Conservation (phyloP, 179 eudicot species). For the Pouteria campechiana region DNA sequence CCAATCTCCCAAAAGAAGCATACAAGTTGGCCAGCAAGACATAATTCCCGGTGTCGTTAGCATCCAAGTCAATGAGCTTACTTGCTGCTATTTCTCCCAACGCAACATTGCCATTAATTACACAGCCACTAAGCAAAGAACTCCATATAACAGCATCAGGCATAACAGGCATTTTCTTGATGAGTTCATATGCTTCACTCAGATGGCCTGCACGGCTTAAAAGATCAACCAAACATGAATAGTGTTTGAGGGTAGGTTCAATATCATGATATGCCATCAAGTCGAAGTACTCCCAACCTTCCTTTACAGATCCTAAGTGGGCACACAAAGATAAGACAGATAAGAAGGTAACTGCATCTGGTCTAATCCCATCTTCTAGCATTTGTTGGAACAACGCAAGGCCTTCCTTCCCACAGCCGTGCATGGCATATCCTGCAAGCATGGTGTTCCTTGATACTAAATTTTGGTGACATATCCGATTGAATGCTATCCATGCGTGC, state of each 20-base stretch:
- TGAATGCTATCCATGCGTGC: conserved; percentile 14
- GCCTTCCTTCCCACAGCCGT: conserved; percentile 45
- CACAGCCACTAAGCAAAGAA: conserved; percentile 55
- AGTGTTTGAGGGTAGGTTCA: conserved; percentile 40
- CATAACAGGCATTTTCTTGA: conserved; percentile 32
- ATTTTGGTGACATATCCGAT: conserved; percentile 20
- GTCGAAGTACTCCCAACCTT: conserved; percentile 22
- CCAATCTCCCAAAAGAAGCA: conserved; percentile 42
- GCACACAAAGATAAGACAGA: conserved; percentile 50
- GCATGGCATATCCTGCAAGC: conserved; percentile 48
- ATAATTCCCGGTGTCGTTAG: conserved; percentile 38
- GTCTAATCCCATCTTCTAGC: conserved; percentile 26
- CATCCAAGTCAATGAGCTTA: conserved; percentile 36
- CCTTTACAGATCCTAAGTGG: conserved; percentile 37
- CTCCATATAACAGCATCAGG: conserved; percentile 59
- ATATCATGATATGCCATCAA: conserved; percentile 29
- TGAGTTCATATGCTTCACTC: conserved; percentile 22
- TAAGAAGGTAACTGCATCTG: conserved; percentile 44
- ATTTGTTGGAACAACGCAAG: conserved; percentile 27
- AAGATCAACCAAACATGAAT: conserved; percentile 46
- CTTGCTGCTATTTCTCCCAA: conserved; percentile 44
- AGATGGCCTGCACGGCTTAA: conserved; percentile 39
- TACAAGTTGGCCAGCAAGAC: conserved; percentile 48
- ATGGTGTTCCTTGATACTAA: conserved; percentile 43
- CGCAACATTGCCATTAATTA: conserved; percentile 17